Conservation (phyloP, 2,329 filamentous ascomycete genomes). For the Microcera coccophila region DNA sequence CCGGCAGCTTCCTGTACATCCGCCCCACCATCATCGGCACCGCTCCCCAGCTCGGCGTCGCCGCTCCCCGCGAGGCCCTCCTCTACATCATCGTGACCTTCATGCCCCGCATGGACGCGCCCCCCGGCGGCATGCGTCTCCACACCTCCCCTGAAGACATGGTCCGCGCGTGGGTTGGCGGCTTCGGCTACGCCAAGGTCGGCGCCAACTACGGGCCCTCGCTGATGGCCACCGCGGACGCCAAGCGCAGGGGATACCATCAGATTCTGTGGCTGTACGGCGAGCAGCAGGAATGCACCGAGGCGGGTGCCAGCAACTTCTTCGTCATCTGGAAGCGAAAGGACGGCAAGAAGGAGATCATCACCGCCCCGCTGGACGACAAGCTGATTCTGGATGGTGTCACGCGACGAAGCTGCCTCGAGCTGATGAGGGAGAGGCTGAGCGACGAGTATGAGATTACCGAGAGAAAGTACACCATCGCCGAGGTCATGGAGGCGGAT, state of each 20-base stretch:
- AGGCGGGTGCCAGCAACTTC: slow-evolving; percentile 90
- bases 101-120: slow-evolving; percentile 55
- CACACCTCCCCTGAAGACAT: slow-evolving; percentile 77
- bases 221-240: slow-evolving; percentile 73
- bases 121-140: slow-evolving; percentile 61
- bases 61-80: slow-evolving; percentile 75
- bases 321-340: slow-evolving; percentile 71
- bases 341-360: slow-evolving; percentile 56
- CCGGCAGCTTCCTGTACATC: slow-evolving; percentile 75
- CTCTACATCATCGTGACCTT: slow-evolving; percentile 75
- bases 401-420: slow-evolving; percentile 75
- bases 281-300: slow-evolving; percentile 71
- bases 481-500: slow-evolving; percentile 68
- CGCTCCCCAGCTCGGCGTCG: slow-evolving; percentile 74
- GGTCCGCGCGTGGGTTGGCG: slow-evolving; percentile 88
- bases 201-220: slow-evolving; percentile 91
- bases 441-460: slow-evolving; percentile 62
- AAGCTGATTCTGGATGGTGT: slow-evolving; percentile 84
- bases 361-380: slow-evolving; percentile 80
- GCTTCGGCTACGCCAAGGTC: slow-evolving; percentile 88
- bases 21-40: slow-evolving; percentile 85
- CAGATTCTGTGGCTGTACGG: slow-evolving; percentile 96
- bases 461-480: slow-evolving; percentile 78
- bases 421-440: slow-evolving; percentile 65
- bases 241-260: slow-evolving; percentile 68